phyloP scores from a whole-genome alignment of 139 green algal genomes.

The Dunaliella sp. region DNA sequence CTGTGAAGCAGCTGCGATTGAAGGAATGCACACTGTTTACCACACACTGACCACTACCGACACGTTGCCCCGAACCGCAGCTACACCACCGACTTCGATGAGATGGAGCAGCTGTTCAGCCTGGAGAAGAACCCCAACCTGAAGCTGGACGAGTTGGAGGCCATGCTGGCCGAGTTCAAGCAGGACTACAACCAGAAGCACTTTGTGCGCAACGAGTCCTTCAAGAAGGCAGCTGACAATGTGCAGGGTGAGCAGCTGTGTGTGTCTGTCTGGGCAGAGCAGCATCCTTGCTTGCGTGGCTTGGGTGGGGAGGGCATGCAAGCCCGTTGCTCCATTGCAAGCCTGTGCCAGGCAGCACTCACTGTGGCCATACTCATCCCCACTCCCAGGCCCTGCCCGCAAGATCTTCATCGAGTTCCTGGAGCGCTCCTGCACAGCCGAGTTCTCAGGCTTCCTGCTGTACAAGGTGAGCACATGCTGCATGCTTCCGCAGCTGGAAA shows the following conservation, averaged over 20 bases:
- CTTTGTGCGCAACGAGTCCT: slow-evolving; percentile 97
- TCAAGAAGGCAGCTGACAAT: slow-evolving; percentile 85
- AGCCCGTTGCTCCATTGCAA: too few species aligned
- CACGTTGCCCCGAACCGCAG: neutral
- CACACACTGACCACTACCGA: neutral
- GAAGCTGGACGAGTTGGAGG: slow-evolving; percentile 83
- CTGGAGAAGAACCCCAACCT: slow-evolving; percentile 93
- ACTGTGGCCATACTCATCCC: too few species aligned
- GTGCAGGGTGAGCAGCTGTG: slow-evolving; percentile 79
- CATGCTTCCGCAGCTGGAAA: too few species aligned
- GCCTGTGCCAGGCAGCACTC: too few species aligned
- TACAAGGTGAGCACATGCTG: slow-evolving; percentile 86
- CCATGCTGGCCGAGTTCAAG: slow-evolving; percentile 91
- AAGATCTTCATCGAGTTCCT: slow-evolving; percentile 99
- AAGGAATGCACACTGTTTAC: too few species aligned
- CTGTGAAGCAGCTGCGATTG: too few species aligned
- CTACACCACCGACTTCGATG: slow-evolving; percentile 90
- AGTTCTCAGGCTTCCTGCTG: slow-evolving; percentile 98
- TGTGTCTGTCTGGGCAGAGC: too few species aligned
- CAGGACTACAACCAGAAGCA: slow-evolving; percentile 99
- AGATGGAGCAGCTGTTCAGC: slow-evolving; percentile 97
- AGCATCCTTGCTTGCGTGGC: too few species aligned
- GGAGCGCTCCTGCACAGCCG: slow-evolving; percentile 97
- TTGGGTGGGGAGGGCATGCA: too few species aligned
- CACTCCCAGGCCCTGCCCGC: slow-evolving; percentile 37